Evolutionary conservation across 768 basidiomycete genomes (phyloP).

Genomic region (Rhizopogon roseolus): DNA sequence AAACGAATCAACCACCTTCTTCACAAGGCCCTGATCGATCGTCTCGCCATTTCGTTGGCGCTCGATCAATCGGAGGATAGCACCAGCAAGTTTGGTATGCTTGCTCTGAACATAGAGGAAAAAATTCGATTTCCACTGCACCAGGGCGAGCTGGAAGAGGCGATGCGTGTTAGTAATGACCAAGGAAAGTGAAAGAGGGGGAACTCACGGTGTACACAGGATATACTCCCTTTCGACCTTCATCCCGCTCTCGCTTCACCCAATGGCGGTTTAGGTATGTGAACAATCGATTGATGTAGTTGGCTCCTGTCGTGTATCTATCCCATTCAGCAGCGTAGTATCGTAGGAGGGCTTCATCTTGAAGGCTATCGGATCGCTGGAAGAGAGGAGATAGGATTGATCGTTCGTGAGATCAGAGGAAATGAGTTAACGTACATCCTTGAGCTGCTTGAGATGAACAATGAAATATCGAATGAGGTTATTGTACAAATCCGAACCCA

Average conservation of each 20-base stretch:
- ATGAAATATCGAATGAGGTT: conserved; percentile 91
- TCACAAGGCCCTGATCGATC: conserved; percentile 89
- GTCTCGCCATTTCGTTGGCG: conserved; percentile 90
- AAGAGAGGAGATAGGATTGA: conserved; percentile 8
- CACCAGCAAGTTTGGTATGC: conserved; percentile 77
- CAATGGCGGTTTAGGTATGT: conserved; percentile 98
- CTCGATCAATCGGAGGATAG: conserved; percentile 87
- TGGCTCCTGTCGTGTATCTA: conserved; percentile 93
- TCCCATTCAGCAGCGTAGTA: conserved; percentile 96
- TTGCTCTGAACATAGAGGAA: conserved; percentile 86
- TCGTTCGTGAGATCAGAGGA: background rate
- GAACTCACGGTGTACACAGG: conserved; percentile 86
- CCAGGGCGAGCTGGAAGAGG: conserved; percentile 71
- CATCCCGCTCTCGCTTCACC: conserved; percentile 97
- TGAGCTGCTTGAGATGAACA: conserved; percentile 64
- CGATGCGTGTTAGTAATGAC: conserved; percentile 2
- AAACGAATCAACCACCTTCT: conserved; percentile 92
- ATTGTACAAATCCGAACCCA: conserved; percentile 97
- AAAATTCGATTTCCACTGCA: conserved; percentile 92
- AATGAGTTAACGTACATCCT: conserved; percentile 48
- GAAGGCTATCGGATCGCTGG: conserved; percentile 73
- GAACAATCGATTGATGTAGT: conserved; percentile 96
- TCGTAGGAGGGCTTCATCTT: conserved; percentile 82
- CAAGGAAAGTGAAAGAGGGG: background rate
- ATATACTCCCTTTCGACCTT: conserved; percentile 93